A percentile compares a stretch with the other conserved stretches of the same genome.
Conservation (phyloP, 345 rosid genomes). For the Salix suchowensis region DNA sequence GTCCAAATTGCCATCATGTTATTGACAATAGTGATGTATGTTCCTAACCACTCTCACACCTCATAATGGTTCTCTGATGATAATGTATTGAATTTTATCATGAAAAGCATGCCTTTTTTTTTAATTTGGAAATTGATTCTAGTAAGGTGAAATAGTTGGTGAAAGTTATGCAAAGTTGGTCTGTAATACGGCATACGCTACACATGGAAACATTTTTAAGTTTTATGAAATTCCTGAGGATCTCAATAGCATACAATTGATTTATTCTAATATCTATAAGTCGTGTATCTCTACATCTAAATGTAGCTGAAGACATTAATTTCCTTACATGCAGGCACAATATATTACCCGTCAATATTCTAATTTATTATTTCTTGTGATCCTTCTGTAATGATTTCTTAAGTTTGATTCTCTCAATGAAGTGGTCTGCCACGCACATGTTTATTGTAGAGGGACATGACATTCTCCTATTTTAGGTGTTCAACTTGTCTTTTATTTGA, state of each 20-base stretch:
- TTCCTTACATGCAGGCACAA: background rate
- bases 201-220: background rate
- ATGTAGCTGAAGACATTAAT: background rate
- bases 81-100: background rate
- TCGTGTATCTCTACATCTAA: background rate
- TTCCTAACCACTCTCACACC: background rate
- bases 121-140: background rate
- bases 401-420: background rate
- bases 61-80: background rate
- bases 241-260: background rate
- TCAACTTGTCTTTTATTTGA: background rate
- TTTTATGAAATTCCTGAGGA: background rate
- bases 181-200: background rate
- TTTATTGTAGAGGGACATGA: background rate
- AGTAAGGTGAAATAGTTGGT: background rate
- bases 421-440: background rate
- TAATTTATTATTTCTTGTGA: background rate
- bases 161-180: no score
- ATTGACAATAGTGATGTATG: conserved; percentile 88
- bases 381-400: background rate
- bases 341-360: background rate
- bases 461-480: background rate
- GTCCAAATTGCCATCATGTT: conserved; percentile 70
- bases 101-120: background rate
- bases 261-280: background rate